Evolutionary conservation across 1,284 basidiomycete species (phyloP), one percentile per base, ranked within the genome.

Genomic region (Pulchroboletus neoregius): DNA sequence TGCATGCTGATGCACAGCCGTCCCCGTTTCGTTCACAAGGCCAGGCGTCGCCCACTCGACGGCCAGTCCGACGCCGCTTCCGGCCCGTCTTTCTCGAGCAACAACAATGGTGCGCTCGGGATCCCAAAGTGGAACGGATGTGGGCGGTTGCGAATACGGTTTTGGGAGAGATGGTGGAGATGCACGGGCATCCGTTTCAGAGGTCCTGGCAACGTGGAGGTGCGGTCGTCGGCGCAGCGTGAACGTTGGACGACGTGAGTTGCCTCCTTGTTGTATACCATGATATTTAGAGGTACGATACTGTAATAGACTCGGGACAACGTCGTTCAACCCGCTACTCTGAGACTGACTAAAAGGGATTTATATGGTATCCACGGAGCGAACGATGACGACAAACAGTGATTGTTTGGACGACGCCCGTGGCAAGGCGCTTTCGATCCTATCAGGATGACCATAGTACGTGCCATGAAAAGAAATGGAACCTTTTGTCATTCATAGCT

Each of bases 61-160:
- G 26, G 3, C 13, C 22, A 4, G 43, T 43, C 11, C 53, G 50
- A 30, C 58, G 48, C 9, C 57, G 61, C 11, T 67, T 63, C 40
- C 48, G 58, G 9, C 49, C 65, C 0, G 44, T 63, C 35, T 68
- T 66, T 39, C 45, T 67, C 9, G 63, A 67, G 16, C 63, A 62
- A 10, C 51, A 65, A 24, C 62, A 68, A 12, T 64, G 62, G 62
- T 50, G 34, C 5, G 51, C 52, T n/a, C 52, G 47, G 26, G 66
- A 64, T 46, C 64, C 58, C 27, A 67, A 63, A 35, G 54, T 60
- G 11, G 57, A 60, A 27, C 50, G 40, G 22, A 51, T 64, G 32
- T 64, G 66, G 62, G 50, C 42, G 3, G 46, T 12, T 23, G 64
- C 58, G 11, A 38, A 42, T 22, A 26, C n/a, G 0, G 45, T 53